These are phyloP conservation scores for Mrakia gelida DNA, from an alignment of 768 basidiomycete genomes.

Conservation along the genomic window DNA sequence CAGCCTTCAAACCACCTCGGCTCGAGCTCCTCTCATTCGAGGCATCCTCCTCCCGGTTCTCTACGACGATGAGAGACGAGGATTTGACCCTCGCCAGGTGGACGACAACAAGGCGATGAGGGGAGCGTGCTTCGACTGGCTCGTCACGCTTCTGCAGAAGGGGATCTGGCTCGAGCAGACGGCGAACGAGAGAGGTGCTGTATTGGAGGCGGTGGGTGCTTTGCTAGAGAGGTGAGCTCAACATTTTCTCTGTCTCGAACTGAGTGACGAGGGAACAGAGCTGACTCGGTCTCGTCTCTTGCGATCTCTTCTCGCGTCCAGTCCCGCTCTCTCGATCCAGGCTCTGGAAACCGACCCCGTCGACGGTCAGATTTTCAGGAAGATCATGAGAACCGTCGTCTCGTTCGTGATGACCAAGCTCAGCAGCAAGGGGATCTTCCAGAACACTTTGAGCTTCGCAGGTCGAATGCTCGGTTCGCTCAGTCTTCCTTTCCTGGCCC, in stretches of 20 bases:
- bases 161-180: conserved; percentile 47
- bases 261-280: not conserved
- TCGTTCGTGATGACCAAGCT: conserved; percentile 49
- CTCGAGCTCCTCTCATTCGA: conserved; percentile 37
- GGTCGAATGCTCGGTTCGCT: conserved; percentile 46
- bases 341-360: conserved; percentile 38
- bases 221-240: conserved; percentile 45
- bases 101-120: conserved; percentile 37
- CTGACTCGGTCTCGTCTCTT: not conserved
- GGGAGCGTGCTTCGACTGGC: conserved; percentile 45
- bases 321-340: conserved; percentile 42
- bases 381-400: conserved; percentile 44
- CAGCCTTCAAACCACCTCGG: conserved; percentile 18
- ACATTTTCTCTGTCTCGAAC: not conserved
- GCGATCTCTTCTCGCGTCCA: conserved; percentile 26
- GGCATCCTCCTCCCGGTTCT: conserved; percentile 43
- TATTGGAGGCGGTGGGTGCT: conserved; percentile 46
- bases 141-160: conserved; percentile 38
- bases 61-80: conserved; percentile 43
- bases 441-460: conserved; percentile 49
- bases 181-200: conserved; percentile 47
- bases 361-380: conserved; percentile 41
- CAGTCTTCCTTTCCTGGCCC: not conserved
- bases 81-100: conserved; percentile 34
- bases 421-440: conserved; percentile 49